Evolutionary conservation across 768 basidiomycete species (phyloP).

Genomic region (Dioszegia crocea): DNA sequence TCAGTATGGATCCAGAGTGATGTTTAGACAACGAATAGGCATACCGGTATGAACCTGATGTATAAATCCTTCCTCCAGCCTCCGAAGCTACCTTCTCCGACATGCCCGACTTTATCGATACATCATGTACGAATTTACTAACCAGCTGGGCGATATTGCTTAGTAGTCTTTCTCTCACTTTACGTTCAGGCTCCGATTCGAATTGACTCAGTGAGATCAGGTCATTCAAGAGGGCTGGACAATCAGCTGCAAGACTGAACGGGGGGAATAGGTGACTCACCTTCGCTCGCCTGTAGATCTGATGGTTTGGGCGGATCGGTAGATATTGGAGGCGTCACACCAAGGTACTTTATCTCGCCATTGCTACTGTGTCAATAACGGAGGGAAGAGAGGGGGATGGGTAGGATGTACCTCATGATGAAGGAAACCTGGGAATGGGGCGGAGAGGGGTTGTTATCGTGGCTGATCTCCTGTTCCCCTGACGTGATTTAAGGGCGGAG

Average conservation of each 20-base stretch:
- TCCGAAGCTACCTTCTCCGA: constrained; percentile 81
- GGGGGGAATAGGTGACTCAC: constrained; percentile 12
- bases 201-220: constrained; percentile 78
- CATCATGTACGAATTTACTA: constrained; percentile 83
- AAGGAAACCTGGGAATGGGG: too few relatives aligned
- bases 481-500: not conserved
- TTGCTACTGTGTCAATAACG: constrained; percentile 1
- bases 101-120: constrained; percentile 71
- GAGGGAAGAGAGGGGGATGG: not conserved
- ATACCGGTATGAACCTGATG: constrained; percentile 86
- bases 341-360: constrained; percentile 34
- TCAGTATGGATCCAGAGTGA: not conserved
- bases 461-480: too few relatives aligned
- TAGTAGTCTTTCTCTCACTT: constrained; percentile 84
- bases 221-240: constrained; percentile 74
- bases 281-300: constrained; percentile 43
- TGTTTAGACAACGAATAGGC: not conserved
- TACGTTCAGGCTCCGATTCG: constrained; percentile 81
- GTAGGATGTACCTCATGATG: not conserved
- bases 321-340: constrained; percentile 48
- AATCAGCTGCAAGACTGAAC: not conserved
- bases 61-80: constrained; percentile 97
- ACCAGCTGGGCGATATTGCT: constrained; percentile 83
- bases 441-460: too few relatives aligned
- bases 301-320: constrained; percentile 42